Conservation (phyloP, 768 basidiomycete species). For the Amanita brunnescens region DNA sequence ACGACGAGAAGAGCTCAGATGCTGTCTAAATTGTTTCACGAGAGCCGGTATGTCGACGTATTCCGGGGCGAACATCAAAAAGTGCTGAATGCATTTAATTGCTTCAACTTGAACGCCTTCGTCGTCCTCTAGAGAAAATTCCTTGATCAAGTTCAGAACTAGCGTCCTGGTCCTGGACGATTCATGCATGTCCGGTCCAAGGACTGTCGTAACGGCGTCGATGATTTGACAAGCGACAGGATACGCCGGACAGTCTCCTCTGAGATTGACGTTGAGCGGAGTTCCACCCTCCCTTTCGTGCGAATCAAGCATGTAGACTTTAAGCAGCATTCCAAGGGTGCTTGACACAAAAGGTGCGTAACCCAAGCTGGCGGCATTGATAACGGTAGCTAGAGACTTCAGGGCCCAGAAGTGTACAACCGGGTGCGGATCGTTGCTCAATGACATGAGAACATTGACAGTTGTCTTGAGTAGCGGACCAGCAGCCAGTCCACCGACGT, state of each 20-base stretch:
- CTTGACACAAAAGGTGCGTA: conserved; percentile 85
- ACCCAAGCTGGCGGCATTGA: conserved; percentile 85
- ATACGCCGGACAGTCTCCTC: conserved; percentile 88
- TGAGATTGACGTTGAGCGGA: conserved; percentile 70
- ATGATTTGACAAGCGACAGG: conserved; percentile 88
- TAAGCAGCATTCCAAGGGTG: conserved; percentile 85
- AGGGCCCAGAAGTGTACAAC: conserved; percentile 93
- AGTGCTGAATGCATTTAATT: conserved; percentile 93
- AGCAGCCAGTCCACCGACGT: conserved; percentile 92
- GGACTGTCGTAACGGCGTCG: conserved; percentile 86
- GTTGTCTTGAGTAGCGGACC: conserved; percentile 93
- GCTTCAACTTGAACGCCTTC: conserved; percentile 88
- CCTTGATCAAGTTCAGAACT: conserved; percentile 76
- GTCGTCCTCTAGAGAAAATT: conserved; percentile 79
- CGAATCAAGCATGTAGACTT: conserved; percentile 80
- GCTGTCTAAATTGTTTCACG: conserved; percentile 65
- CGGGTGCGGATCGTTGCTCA: conserved; percentile 94
- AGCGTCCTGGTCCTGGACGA: conserved; percentile 70
- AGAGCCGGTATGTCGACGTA: conserved; percentile 75
- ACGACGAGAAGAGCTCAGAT: conserved; percentile 73
- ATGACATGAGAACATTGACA: conserved; percentile 89
- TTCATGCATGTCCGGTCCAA: conserved; percentile 94
- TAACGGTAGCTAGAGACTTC: conserved; percentile 75
- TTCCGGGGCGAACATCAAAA: conserved; percentile 91
- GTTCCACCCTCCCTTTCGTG: conserved; percentile 93